phyloP scores from a whole-genome alignment of 164 flowering plant species.

The Annona squamosa region DNA sequence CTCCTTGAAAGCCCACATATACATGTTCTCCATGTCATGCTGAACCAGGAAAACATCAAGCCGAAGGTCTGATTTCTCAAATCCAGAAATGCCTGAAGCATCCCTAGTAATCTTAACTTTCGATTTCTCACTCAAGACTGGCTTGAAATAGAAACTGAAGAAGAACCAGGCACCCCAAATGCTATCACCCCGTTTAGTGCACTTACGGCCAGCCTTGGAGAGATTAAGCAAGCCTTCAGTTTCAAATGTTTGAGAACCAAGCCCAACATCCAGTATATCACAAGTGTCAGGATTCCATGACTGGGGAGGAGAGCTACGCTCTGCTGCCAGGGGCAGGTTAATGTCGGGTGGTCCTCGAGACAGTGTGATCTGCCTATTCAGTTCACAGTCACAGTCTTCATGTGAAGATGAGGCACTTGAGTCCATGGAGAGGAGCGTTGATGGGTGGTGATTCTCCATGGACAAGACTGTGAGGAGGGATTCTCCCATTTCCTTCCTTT shows the following conservation, averaged over 20 bases:
- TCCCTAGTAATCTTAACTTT: slow-evolving; percentile 55
- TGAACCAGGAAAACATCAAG: slow-evolving; percentile 85
- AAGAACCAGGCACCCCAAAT: slow-evolving; percentile 18
- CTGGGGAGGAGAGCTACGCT: slow-evolving; percentile 6
- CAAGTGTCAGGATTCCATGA: slow-evolving; percentile 19
- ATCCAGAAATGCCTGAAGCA: slow-evolving; percentile 51
- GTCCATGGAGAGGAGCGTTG: slow-evolving; percentile 90
- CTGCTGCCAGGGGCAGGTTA: slow-evolving; percentile 65
- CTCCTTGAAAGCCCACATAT: slow-evolving; percentile 96
- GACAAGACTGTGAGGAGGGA: slow-evolving; percentile 49
- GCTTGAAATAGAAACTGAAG: slow-evolving; percentile 42
- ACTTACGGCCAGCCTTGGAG: slow-evolving; percentile 5
- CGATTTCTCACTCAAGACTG: slow-evolving; percentile 64
- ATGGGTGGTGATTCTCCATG: slow-evolving; percentile 86
- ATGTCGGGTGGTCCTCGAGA: slow-evolving; percentile 70
- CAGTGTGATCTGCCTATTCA: slow-evolving; percentile 49
- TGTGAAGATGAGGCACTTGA: slow-evolving; percentile 57
- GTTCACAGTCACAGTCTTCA: slow-evolving; percentile 63
- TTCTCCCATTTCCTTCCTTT: slow-evolving; percentile 39
- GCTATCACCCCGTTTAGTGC: neutral
- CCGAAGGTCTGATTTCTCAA: slow-evolving; percentile 62
- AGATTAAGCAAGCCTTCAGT: slow-evolving; percentile 2
- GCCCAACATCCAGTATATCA: slow-evolving; percentile 1
- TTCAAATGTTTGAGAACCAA: slow-evolving; percentile 3
- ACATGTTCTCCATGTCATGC: slow-evolving; percentile 96